Percentiles rank a stretch among this genome's conserved stretches.
phyloP scores from a whole-genome alignment of 2,329 filamentous ascomycete species.

The Ambrosiella xylebori region DNA sequence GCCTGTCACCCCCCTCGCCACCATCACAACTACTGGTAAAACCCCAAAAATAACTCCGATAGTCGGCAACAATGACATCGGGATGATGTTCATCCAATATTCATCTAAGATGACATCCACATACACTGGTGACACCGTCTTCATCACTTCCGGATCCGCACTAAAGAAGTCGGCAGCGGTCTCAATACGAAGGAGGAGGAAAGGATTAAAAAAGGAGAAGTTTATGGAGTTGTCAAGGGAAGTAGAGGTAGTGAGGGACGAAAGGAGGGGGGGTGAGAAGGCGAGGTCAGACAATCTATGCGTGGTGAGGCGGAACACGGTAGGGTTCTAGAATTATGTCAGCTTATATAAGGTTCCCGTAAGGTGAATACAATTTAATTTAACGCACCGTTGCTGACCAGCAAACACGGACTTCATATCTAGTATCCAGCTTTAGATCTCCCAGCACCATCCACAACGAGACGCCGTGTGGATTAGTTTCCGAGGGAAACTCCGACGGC shows the following conservation, averaged over 20 bases:
- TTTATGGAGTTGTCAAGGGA: neutral
- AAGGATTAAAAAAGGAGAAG: conserved; percentile 1
- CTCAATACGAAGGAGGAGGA: conserved; percentile 56
- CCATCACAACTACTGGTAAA: conserved; percentile 21
- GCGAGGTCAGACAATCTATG: conserved; percentile 42
- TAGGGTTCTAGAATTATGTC: conserved; percentile 53
- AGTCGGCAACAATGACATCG: conserved; percentile 58
- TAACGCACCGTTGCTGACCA: conserved; percentile 76
- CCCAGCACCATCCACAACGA: conserved; percentile 68
- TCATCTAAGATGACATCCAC: conserved; percentile 79
- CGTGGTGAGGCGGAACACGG: conserved; percentile 53
- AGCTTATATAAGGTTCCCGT: neutral
- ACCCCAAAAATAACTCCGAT: conserved; percentile 49
- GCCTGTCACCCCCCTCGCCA: conserved; percentile 3
- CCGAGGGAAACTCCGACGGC: conserved; percentile 43
- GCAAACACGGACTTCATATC: conserved; percentile 84
- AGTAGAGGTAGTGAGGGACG: neutral
- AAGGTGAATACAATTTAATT: neutral
- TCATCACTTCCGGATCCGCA: conserved; percentile 57
- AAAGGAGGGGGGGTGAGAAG: conserved; percentile 43
- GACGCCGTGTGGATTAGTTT: conserved; percentile 32
- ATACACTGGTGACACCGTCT: conserved; percentile 50
- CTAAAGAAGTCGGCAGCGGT: conserved; percentile 77
- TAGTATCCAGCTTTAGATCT: conserved; percentile 47
- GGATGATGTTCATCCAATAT: conserved; percentile 63